Conservation (phyloP, 495 filamentous ascomycete genomes). For the Lasiosphaeris hirsuta region DNA sequence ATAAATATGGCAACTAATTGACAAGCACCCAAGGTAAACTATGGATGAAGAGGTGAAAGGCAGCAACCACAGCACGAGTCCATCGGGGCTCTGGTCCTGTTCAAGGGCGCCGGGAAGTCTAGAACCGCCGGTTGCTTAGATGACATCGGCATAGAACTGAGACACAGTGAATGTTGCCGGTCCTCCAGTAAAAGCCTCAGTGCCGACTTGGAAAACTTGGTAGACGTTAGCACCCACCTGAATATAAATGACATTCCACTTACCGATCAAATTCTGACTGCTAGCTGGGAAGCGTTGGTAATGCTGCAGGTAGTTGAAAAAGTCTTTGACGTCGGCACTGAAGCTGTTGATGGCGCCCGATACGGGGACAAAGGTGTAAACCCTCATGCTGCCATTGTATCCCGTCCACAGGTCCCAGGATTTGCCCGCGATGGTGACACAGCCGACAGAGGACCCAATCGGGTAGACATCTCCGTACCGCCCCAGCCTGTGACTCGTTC, state of each 20-base stretch:
- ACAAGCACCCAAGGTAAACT: no score
- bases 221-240: no score
- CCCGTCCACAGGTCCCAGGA: constrained; percentile 42
- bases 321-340: constrained; percentile 41
- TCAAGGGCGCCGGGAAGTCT: no score
- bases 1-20: no score
- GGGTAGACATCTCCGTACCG: constrained; percentile 36
- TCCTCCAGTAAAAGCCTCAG: constrained; percentile 41
- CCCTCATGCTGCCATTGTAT: constrained; percentile 36
- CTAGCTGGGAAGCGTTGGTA: constrained; percentile 36
- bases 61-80: no score
- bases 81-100: no score
- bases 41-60: no score
- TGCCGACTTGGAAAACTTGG: constrained; percentile 46
- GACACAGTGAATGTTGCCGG: constrained; percentile 12
- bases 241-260: no score
- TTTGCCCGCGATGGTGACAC: constrained; percentile 30
- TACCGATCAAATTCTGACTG: constrained; percentile 48
- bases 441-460: constrained; percentile 36
- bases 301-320: constrained; percentile 39
- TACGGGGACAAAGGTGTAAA: constrained; percentile 44
- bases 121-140: no score
- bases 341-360: constrained; percentile 30
- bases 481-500: constrained; percentile 29
- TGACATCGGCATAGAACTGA: constrained; percentile 1